phyloP scores from a whole-genome alignment of 1,284 basidiomycete species.

The Trametes sp. region DNA sequence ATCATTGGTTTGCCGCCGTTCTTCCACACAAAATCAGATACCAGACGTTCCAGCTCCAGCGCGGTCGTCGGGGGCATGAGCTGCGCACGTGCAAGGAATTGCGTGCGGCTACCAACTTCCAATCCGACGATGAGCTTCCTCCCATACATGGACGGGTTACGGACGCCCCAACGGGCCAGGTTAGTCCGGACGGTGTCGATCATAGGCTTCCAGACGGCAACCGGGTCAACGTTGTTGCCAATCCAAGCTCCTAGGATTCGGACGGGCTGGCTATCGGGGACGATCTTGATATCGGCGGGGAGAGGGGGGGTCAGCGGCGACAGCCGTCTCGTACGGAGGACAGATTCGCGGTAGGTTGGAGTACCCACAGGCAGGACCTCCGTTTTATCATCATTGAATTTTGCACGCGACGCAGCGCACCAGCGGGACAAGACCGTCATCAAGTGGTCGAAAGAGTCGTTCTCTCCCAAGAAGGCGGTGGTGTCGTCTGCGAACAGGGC shows the following conservation, averaged over 20 bases:
- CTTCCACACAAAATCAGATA: constrained; percentile 8
- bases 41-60: neutral
- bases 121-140: constrained; percentile 32
- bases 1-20: neutral
- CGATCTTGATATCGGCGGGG: constrained; percentile 16
- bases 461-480: neutral
- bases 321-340: neutral
- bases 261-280: constrained; percentile 30
- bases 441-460: neutral
- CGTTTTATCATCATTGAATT: constrained; percentile 11
- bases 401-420: constrained; percentile 1
- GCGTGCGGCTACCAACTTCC: constrained; percentile 17
- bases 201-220: constrained; percentile 32
- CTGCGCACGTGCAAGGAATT: constrained; percentile 31
- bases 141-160: constrained; percentile 28
- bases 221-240: constrained; percentile 31
- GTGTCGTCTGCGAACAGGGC: constrained; percentile 15
- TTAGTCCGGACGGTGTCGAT: constrained; percentile 25
- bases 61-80: constrained; percentile 32
- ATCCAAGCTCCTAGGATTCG: constrained; percentile 40
- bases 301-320: neutral
- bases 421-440: neutral
- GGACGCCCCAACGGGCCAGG: constrained; percentile 29
- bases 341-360: neutral
- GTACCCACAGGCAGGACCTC: neutral